Conservation (phyloP, 129 eudicot genomes). For the Flaveria brownii region DNA sequence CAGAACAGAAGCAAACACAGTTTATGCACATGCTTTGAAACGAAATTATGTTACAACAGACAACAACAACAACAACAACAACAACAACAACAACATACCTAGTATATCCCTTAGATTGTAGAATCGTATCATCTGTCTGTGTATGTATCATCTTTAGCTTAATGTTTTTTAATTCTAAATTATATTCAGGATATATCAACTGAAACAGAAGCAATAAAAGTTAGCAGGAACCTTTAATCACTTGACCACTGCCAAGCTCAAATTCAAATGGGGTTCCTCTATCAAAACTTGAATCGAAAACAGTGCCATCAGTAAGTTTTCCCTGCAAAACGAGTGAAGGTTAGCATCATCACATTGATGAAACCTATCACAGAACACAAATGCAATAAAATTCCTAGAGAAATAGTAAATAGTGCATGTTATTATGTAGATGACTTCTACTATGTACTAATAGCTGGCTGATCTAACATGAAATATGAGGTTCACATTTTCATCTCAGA, state of each 20-base stretch:
- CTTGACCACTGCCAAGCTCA: conserved; percentile 93
- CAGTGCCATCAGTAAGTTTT: conserved; percentile 90
- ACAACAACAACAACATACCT: too few species aligned
- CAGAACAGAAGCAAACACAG: conserved; percentile 9
- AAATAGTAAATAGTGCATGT: not conserved
- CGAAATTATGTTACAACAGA: not conserved
- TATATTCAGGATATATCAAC: not conserved
- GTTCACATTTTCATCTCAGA: not conserved
- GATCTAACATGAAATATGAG: not conserved
- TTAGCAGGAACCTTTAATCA: conserved; percentile 66
- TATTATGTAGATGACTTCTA: not conserved
- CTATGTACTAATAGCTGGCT: not conserved
- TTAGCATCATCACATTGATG: conserved; percentile 12
- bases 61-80: too few species aligned
- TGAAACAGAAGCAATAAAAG: not conserved
- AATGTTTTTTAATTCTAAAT: not conserved
- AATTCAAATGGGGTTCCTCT: conserved; percentile 98
- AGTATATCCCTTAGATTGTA: too few species aligned
- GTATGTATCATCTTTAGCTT: conserved; percentile 11
- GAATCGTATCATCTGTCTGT: not conserved
- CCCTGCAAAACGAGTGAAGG: conserved; percentile 56
- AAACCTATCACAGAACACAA: not conserved
- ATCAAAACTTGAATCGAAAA: conserved; percentile 94
- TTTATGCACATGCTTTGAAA: not conserved
- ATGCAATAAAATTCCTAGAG: not conserved